Percentiles rank a stretch among this genome's conserved stretches.
These are phyloP conservation scores for Saturnispora hagleri DNA, from an alignment of 805 yeast genomes.

Conservation along the genomic window DNA sequence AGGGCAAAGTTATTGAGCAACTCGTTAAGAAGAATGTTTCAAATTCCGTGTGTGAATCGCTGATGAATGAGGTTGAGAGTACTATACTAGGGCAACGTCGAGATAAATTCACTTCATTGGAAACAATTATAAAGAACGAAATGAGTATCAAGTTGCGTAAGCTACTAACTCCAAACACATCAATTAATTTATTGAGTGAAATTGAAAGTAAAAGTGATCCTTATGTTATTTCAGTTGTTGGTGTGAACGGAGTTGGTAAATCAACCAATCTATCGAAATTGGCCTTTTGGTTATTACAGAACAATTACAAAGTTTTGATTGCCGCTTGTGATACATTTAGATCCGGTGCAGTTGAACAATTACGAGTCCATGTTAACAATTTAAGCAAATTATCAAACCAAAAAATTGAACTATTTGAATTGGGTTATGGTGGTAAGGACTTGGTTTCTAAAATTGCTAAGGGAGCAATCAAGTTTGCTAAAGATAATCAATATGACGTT, in stretches of 20 bases:
- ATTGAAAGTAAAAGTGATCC: constrained; percentile 49
- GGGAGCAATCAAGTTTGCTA: constrained; percentile 78
- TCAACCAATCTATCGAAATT: constrained; percentile 90
- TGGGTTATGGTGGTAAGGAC: constrained; percentile 96
- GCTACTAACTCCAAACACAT: constrained; percentile 83
- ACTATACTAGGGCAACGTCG: constrained; percentile 67
- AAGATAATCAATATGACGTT: constrained; percentile 62
- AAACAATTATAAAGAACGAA: constrained; percentile 55
- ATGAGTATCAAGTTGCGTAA: constrained; percentile 59
- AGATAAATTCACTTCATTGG: constrained; percentile 64
- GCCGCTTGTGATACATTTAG: constrained; percentile 98
- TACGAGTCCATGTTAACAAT: constrained; percentile 86
- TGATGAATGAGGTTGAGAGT: constrained; percentile 61
- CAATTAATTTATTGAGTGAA: constrained; percentile 77
- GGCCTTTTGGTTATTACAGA: constrained; percentile 92
- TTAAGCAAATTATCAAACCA: constrained; percentile 54
- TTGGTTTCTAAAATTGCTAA: constrained; percentile 87
- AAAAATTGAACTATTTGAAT: constrained; percentile 74
- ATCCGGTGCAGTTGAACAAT: constrained; percentile 97
- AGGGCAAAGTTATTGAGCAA: constrained; percentile 62
- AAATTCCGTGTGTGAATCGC: constrained; percentile 71
- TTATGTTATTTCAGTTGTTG: constrained; percentile 93
- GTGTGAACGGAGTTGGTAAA: constrained; percentile 97
- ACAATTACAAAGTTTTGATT: constrained; percentile 74
- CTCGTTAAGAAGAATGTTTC: constrained; percentile 83